Conservation (phyloP, 208 protist genomes). For the Leishmania turanica region DNA sequence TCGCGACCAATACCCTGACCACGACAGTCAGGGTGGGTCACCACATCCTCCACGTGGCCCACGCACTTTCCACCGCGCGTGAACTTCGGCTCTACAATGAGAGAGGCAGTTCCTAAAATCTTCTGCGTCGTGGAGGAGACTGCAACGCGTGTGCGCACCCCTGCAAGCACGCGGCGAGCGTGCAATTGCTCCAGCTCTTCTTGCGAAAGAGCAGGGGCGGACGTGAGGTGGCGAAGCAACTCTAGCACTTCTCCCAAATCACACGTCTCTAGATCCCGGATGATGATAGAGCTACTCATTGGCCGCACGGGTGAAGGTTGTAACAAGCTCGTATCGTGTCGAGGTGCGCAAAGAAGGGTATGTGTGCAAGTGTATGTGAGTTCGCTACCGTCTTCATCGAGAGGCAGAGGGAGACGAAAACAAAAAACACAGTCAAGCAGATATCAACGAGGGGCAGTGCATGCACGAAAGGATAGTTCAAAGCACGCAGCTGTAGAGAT, state of each 20-base stretch:
- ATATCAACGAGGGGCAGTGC: not conserved
- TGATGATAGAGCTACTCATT: slow-evolving; percentile 22
- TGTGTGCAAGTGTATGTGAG: not conserved
- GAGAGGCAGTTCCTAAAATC: slow-evolving; percentile 71
- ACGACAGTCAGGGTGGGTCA: slow-evolving; percentile 57
- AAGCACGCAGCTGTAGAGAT: not conserved
- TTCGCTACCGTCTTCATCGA: not conserved
- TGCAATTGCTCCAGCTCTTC: slow-evolving; percentile 30
- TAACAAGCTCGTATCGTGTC: not conserved
- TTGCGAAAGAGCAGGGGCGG: slow-evolving; percentile 19
- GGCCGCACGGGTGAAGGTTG: not conserved
- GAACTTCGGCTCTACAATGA: slow-evolving; percentile 87
- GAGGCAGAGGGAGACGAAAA: not conserved
- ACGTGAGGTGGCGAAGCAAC: slow-evolving; percentile 35
- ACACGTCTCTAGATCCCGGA: slow-evolving; percentile 28
- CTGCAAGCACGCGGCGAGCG: slow-evolving; percentile 23
- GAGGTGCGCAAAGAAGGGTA: not conserved
- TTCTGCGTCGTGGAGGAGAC: slow-evolving; percentile 30
- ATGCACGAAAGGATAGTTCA: not conserved
- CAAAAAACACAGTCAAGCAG: not conserved
- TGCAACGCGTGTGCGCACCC: slow-evolving; percentile 60
- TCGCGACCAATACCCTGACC: slow-evolving; percentile 58
- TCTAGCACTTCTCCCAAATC: slow-evolving; percentile 29
- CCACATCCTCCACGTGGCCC: slow-evolving; percentile 89
- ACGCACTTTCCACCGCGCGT: slow-evolving; percentile 65